phyloP scores from a whole-genome alignment of 2,329 filamentous ascomycete genomes.

The Xylariaceae sp. region DNA sequence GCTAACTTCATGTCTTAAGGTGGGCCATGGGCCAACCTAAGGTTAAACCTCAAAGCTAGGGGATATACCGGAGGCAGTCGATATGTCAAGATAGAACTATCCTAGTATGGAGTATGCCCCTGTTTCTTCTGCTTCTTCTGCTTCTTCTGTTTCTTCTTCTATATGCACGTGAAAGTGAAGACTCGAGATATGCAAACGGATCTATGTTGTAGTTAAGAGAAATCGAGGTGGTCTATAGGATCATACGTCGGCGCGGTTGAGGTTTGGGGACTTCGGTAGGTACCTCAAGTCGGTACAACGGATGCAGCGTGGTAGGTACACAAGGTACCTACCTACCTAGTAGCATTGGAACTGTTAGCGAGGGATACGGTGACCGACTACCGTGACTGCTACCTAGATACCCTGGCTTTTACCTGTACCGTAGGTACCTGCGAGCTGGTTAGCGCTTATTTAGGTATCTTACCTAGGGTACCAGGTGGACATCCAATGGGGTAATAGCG shows the following conservation, averaged over 20 bases:
- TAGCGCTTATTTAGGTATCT: too few relatives aligned
- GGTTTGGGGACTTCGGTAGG: too few relatives aligned
- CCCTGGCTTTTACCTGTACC: too few relatives aligned
- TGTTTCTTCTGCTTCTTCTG: neutral
- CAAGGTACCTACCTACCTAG: neutral
- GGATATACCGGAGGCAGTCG: slow-evolving; percentile 18
- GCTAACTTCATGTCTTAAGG: slow-evolving; percentile 38
- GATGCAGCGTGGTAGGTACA: slow-evolving; percentile 15
- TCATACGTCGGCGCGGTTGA: too few relatives aligned
- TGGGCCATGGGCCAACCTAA: slow-evolving; percentile 23
- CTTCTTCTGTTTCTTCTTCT: neutral
- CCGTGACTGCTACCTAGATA: too few relatives aligned
- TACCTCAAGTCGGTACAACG: neutral
- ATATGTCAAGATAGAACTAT: slow-evolving; percentile 3
- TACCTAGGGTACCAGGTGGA: too few relatives aligned
- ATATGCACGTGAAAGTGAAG: neutral
- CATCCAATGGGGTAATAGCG: too few relatives aligned
- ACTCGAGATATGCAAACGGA: neutral
- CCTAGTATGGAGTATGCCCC: neutral
- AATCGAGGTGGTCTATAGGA: neutral
- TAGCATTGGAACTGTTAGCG: too few relatives aligned
- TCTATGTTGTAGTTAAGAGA: neutral
- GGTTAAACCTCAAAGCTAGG: slow-evolving; percentile 26
- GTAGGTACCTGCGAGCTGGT: too few relatives aligned
- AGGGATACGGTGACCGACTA: too few relatives aligned